A percentile compares a stretch with the other conserved stretches of the same genome.
phyloP scores from a whole-genome alignment of 345 rosid genomes.

The Arabidopsis arenosa region DNA sequence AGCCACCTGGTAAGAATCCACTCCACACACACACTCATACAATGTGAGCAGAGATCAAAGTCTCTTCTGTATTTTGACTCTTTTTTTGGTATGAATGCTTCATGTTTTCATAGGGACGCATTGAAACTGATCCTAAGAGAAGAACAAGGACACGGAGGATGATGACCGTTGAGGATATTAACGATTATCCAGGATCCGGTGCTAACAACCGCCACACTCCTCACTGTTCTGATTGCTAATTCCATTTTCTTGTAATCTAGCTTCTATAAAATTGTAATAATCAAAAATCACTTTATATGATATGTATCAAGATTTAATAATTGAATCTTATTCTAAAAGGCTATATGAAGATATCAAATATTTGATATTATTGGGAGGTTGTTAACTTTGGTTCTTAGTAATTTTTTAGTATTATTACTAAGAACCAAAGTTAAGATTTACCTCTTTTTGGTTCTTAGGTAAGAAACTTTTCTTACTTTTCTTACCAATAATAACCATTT shows the following conservation, averaged over 20 bases:
- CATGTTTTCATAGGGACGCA: constrained; percentile 25
- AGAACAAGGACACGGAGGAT: constrained; percentile 37
- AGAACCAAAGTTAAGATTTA: too few relatives aligned
- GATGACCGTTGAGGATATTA: constrained; percentile 49
- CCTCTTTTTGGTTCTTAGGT: too few relatives aligned
- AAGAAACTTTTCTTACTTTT: too few relatives aligned
- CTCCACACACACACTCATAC: not conserved
- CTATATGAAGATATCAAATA: constrained; percentile 35
- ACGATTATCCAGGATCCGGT: constrained; percentile 80
- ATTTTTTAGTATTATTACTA: too few relatives aligned
- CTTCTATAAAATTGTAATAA: constrained; percentile 23
- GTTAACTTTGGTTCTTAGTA: too few relatives aligned
- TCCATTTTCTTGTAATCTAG: constrained; percentile 24
- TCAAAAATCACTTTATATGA: constrained; percentile 3
- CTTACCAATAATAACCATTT: too few relatives aligned
- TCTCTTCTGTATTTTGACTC: constrained; percentile 17
- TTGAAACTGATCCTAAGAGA: constrained; percentile 28
- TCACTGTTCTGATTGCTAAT: constrained; percentile 52
- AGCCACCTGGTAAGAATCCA: constrained; percentile 31
- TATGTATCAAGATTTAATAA: constrained; percentile 8
- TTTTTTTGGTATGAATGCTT: not conserved
- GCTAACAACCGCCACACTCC: constrained; percentile 88
- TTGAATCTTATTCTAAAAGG: constrained; percentile 25
- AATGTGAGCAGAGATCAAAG: constrained; percentile 18
- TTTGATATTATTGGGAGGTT: too few relatives aligned